Conservation (phyloP, 108 stramenopile species). For the Cyclotella choctawhatcheeana region DNA sequence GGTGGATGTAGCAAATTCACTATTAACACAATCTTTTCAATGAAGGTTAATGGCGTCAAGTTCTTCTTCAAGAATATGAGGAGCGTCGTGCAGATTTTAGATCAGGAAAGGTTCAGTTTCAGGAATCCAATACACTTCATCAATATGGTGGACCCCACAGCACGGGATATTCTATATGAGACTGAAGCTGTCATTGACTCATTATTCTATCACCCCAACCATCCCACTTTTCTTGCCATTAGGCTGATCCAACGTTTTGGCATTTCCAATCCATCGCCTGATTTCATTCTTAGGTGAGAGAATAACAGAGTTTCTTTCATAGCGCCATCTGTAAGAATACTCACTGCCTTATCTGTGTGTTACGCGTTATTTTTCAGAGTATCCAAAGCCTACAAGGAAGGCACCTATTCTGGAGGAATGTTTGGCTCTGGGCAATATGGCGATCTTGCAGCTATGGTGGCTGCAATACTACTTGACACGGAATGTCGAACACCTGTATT, state of each 20-base stretch:
- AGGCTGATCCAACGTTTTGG: slow-evolving; percentile 58
- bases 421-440: slow-evolving; percentile 53
- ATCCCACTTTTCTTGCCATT: slow-evolving; percentile 60
- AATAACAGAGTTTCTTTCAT: too few species aligned
- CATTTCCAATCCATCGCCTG: slow-evolving; percentile 63
- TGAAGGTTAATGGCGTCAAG: neutral
- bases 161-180: slow-evolving; percentile 47
- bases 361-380: too few species aligned
- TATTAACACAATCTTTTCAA: slow-evolving; percentile 14
- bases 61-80: slow-evolving; percentile 29
- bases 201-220: slow-evolving; percentile 58
- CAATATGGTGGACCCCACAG: slow-evolving; percentile 28
- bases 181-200: slow-evolving; percentile 53
- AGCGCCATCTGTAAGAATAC: too few species aligned
- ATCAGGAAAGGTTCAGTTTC: slow-evolving; percentile 21
- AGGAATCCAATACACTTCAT: slow-evolving; percentile 46
- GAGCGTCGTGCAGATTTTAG: slow-evolving; percentile 15
- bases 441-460: slow-evolving; percentile 49
- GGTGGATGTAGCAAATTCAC: slow-evolving; percentile 3
- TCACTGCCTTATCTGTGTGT: too few species aligned
- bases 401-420: slow-evolving; percentile 30
- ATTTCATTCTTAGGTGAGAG: too few species aligned
- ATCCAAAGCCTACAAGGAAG: slow-evolving; percentile 49
- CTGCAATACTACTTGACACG: slow-evolving; percentile 53
- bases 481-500: slow-evolving; percentile 40